Base-by-base conservation (phyloP, 805 yeast species). In the Sugiyamaella chiloensis region DNA sequence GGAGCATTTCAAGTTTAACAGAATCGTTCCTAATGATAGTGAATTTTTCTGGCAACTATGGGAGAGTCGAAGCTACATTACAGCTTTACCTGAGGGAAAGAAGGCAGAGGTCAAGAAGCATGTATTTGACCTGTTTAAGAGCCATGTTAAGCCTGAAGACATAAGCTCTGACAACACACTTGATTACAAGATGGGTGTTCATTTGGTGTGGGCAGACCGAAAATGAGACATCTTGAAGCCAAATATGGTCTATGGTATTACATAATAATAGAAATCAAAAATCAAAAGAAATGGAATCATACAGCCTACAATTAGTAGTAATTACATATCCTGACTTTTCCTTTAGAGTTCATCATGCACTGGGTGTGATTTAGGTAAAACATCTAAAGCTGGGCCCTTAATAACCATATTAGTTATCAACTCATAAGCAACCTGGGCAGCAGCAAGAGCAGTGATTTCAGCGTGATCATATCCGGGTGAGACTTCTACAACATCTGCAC, bases 401-500 rank as follows among this genome's bases (percentile, higher is more conserved):
- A 81, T 78, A 12, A 85, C 89, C 87, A 86, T 85, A 50, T 79
- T 77, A 11, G 93, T 83, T 45, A 85, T 63, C 34, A 86, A 58
- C 62, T 86, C 95, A 64, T 67, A 85, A 0, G 81, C 78, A 42
- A 80, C 79, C 50, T 80, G 83, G 2, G 85, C 80, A 2, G 84
- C 88, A 2, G 83, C 81, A 51, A 81, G 65, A 12, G 82, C 75
- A 3, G 88, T 82, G 48, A 75, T 71, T 53, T 76, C 86, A 12
- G 81, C 75, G 46, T 75, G 75, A 27, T 82, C 85, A 52, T 67
- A 81, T 1, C 85, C 80, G 2, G 87, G 87, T 31, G 81, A 66
- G 3, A 82, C 87, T 62, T 85, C 91, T 2, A 85, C 91, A 24
- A 85, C 73, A 58, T 85, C 93, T 11, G 84, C 87, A 19, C 91